These are phyloP conservation scores for Zizania latifolia DNA, from an alignment of 176 grass and related monocot genomes.

Conservation along the genomic window DNA sequence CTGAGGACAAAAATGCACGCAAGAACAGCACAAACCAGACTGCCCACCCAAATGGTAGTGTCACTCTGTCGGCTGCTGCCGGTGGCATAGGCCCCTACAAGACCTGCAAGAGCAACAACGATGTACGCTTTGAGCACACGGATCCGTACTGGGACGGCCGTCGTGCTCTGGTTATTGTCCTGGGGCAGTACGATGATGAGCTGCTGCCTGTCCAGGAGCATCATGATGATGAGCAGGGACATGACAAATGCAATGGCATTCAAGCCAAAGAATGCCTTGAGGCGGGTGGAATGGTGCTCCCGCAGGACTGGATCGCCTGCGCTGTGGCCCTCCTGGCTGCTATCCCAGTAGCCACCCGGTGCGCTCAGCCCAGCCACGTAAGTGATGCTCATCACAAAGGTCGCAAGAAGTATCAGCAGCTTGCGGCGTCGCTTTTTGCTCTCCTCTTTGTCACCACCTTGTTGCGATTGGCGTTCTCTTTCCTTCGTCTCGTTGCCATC, in stretches of 20 bases:
- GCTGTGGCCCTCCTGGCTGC: background rate
- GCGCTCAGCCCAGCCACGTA: slow-evolving; percentile 11
- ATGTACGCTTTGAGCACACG: background rate
- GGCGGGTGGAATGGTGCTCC: background rate
- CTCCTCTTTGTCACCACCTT: background rate
- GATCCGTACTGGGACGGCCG: background rate
- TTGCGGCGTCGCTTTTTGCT: background rate
- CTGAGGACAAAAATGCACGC: background rate
- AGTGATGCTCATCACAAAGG: slow-evolving; percentile 21
- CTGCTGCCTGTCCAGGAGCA: slow-evolving; percentile 2
- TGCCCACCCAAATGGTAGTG: background rate
- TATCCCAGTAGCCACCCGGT: slow-evolving; percentile 18
- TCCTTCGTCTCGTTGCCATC: too few relatives aligned
- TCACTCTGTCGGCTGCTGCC: background rate
- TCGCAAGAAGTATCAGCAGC: slow-evolving; percentile 18
- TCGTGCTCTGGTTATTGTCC: background rate
- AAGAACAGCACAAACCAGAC: background rate
- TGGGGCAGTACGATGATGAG: background rate
- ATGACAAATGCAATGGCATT: background rate
- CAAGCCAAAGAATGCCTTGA: background rate
- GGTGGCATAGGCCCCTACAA: background rate
- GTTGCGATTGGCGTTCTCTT: background rate
- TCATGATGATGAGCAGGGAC: background rate
- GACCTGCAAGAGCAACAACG: background rate
- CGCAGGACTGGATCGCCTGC: background rate